Evolutionary conservation across 1,139 yeast genomes (phyloP).

Genomic region (Candida freyschussii): DNA sequence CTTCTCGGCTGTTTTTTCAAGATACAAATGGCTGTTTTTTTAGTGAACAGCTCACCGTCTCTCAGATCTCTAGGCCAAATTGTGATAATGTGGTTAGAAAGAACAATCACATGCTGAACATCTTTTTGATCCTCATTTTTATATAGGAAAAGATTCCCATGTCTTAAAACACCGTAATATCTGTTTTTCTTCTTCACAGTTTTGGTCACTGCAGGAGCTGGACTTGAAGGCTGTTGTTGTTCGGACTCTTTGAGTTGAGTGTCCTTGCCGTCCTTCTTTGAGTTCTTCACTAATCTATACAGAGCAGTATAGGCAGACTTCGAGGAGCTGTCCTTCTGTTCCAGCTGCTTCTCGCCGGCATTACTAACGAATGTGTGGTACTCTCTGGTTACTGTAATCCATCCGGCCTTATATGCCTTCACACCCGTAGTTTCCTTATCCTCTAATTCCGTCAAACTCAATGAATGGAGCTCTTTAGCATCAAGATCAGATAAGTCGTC

Average conservation of each 20-base stretch:
- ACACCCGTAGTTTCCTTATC: slow-evolving; percentile 58
- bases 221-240: slow-evolving; percentile 1
- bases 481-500: slow-evolving; percentile 22
- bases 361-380: slow-evolving; percentile 48
- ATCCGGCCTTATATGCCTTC: slow-evolving; percentile 64
- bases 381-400: slow-evolving; percentile 80
- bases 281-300: slow-evolving; percentile 47
- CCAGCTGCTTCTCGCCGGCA: slow-evolving; percentile 23
- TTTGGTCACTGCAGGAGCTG: slow-evolving; percentile 24
- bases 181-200: slow-evolving; percentile 47
- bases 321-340: slow-evolving; percentile 26
- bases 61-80: slow-evolving; percentile 72
- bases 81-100: slow-evolving; percentile 63
- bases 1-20: slow-evolving; percentile 39
- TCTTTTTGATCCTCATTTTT: slow-evolving; percentile 61
- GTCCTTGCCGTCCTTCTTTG: slow-evolving; percentile 18
- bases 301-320: slow-evolving; percentile 56
- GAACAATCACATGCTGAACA: slow-evolving; percentile 74
- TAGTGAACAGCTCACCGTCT: slow-evolving; percentile 67
- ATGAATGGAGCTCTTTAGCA: slow-evolving; percentile 31
- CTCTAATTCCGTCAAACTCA: slow-evolving; percentile 60
- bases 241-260: slow-evolving; percentile 4
- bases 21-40: slow-evolving; percentile 73
- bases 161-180: slow-evolving; percentile 66
- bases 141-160: slow-evolving; percentile 81